Base-by-base conservation (phyloP, 306 rosid species). In the Oemleria cerasiformis region DNA sequence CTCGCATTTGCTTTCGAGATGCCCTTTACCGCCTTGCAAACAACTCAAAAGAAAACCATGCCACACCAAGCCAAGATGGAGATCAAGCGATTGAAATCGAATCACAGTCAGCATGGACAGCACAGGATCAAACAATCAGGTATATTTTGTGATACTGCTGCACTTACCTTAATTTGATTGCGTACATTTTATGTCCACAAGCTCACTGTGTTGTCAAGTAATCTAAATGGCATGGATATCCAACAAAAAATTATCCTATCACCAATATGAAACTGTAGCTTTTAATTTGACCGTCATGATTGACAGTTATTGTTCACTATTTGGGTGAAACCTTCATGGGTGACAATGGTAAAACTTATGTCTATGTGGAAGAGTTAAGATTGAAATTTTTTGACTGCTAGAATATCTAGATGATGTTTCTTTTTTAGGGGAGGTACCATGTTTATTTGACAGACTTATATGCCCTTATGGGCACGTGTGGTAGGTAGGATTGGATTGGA, bases 11-110 rank as follows among this genome's bases (percentile, higher is more conserved):
- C 79, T 82, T 88, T 74, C 96, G 96, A 15, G 96, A 91, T 74
- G 81, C 97, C 69, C 76, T 91, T 13, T 88, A 82, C 82, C 97
- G 97, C 55, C 92, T 91, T 49, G 97, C 97, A 11, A 65, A 67
- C 16, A 79, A 79, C 81, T 87, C 96, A 15, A 58, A 82, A 73
- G 84, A 70, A 23, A 72, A 81, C 55, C 41, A 54, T 34, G 54
- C 6, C 57, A 36, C 59, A 42, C 77, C 68, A 25, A 73, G 75
- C 53, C 47, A 75, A 36, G 84, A 85, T 21, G 84, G 73, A 45
- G 73, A 36, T 56, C 67, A 36, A 59, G 42, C 13, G 9, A 38
- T 68, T 48, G n/a, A 39, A 48, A 62, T 49, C 72, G 86, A 78
- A 64, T 47, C 48, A 12, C 63, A 53, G 39, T 65, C 72, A 43